Evolutionary conservation across 495 filamentous ascomycete genomes (phyloP), one percentile per base, ranked within the genome.

Genomic region (Bombardia bombarda): DNA sequence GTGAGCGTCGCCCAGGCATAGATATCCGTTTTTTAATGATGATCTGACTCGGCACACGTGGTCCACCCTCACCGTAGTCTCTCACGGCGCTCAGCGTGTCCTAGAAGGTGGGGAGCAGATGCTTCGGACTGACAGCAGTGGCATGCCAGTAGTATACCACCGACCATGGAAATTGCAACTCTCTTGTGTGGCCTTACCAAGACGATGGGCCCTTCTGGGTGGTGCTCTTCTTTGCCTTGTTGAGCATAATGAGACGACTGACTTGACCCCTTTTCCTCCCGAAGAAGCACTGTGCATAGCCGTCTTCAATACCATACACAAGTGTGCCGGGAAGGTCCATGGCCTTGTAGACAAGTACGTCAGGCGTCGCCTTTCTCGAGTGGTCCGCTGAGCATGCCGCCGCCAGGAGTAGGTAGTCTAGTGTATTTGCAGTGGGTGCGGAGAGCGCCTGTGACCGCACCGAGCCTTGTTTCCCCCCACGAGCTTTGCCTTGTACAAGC

Each of bases 1-100:
- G 39, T 46, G 53, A 49, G 48, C 43, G 45, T 42, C 46, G 54
- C 49, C 59, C 55, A 49, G 56, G 49, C 49, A 51, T 60, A 59
- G 55, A 50, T 51, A 52, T 56, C 58, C 56, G 46, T 53, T 49
- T 57, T 7, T 41, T 47, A 55, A 46, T 56, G 43, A 50, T 57
- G 57, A 50, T 62, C 63, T 66, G 66, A 72, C 68, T 72, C 68
- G 68, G 65, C 65, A 69, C 66, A 70, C 66, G 66, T 70, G 67
- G 60, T 49, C 37, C 16, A 16, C 26, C 41, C 50, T 52, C 45
- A 49, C 51, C 28, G 40, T 9, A 23, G n/a, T n/a, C n/a, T n/a
- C n/a, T n/a, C n/a, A n/a, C n/a, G n/a, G n/a, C n/a, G n/a, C n/a
- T n/a, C n/a, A n/a, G n/a, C n/a, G n/a, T n/a, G n/a, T n/a, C n/a